These are phyloP conservation scores for Euclidium syriacum DNA, from an alignment of 345 rosid genomes.

Conservation along the genomic window DNA sequence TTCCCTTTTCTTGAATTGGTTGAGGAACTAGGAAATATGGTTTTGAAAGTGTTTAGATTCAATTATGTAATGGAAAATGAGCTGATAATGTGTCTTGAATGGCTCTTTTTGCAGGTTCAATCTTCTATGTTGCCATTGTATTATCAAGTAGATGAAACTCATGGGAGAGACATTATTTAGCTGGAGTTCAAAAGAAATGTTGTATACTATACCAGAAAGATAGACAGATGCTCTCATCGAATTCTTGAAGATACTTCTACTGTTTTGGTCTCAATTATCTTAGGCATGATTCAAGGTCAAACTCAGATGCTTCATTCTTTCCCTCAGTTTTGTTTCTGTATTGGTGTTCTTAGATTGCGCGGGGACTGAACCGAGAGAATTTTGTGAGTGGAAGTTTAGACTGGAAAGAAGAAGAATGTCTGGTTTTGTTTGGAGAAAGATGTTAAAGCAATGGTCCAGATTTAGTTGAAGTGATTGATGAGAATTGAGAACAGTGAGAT, in stretches of 20 bases:
- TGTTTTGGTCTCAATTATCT: conserved; percentile 22
- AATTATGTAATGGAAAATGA: not conserved
- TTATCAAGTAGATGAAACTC: conserved; percentile 20
- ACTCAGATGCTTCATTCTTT: conserved; percentile 14
- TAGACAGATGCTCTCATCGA: conserved; percentile 16
- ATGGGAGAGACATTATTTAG: conserved; percentile 24
- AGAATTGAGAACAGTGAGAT: too few relatives aligned
- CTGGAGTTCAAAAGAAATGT: not conserved
- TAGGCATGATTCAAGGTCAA: conserved; percentile 11
- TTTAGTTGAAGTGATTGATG: conserved; percentile 18
- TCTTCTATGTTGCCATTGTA: conserved; percentile 12
- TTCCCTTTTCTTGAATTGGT: not conserved
- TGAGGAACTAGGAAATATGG: not conserved
- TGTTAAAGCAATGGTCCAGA: conserved; percentile 2
- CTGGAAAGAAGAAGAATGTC: not conserved
- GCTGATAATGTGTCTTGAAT: conserved; percentile 1
- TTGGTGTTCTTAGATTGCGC: not conserved
- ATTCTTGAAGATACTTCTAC: conserved; percentile 14
- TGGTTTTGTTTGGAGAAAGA: conserved; percentile 1
- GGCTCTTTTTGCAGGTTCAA: conserved; percentile 10
- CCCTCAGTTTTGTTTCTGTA: conserved; percentile 7
- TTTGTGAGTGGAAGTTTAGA: not conserved
- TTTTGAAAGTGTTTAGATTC: not conserved
- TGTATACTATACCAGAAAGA: conserved; percentile 18
- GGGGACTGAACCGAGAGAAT: not conserved